Evolutionary conservation across 352 stramenopile genomes (phyloP).

Genomic region (Pythium aristosporum): DNA sequence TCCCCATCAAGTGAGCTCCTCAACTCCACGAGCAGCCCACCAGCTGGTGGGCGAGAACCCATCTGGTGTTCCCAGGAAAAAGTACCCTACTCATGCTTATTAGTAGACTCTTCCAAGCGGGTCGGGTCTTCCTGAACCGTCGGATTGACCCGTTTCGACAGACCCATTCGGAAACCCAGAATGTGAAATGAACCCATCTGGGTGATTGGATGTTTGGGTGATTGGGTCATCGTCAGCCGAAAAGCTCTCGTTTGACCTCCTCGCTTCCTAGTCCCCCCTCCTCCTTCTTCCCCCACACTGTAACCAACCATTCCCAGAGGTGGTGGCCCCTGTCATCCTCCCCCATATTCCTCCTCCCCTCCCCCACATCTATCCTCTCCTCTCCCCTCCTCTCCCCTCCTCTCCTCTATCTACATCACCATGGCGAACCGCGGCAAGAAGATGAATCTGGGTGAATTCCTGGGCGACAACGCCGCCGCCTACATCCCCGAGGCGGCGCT

Average conservation of each 20-base stretch:
- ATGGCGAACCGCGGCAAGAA: slow-evolving; percentile 66
- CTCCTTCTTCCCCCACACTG: slow-evolving; percentile 3
- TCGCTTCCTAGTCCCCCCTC: background rate
- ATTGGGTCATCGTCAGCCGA: background rate
- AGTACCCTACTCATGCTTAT: background rate
- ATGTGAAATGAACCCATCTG: background rate
- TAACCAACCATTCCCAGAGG: slow-evolving; percentile 4
- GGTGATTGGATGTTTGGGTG: background rate
- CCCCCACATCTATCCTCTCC: too few relatives aligned
- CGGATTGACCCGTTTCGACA: background rate
- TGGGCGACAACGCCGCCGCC: slow-evolving; percentile 54
- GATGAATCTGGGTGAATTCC: slow-evolving; percentile 73
- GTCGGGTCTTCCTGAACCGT: too few relatives aligned
- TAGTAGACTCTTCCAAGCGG: background rate
- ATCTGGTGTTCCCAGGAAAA: background rate
- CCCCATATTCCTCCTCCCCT: background rate
- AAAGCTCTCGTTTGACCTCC: background rate
- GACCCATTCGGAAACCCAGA: background rate
- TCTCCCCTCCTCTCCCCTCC: background rate
- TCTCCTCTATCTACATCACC: background rate
- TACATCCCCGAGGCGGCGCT: slow-evolving; percentile 64
- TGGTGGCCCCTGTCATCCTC: background rate
- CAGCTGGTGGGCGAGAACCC: slow-evolving; percentile 3
- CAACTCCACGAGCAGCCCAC: background rate
- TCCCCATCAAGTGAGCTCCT: background rate